Base-by-base conservation (phyloP, 306 rosid genomes). In the Comarum palustre region DNA sequence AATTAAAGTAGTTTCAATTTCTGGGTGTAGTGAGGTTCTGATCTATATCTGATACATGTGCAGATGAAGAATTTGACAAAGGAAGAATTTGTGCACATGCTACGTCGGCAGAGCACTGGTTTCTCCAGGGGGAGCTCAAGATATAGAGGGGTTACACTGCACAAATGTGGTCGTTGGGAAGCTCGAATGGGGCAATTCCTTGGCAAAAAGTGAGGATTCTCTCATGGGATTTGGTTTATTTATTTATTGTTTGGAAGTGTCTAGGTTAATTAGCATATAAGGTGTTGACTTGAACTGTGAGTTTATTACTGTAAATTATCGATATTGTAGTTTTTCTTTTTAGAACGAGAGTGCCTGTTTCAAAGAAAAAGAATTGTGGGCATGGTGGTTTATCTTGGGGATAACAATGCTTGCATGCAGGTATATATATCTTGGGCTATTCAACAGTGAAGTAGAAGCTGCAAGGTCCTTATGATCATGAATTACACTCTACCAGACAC, bases 391-490 rank as follows among this genome's bases (percentile, higher is more conserved):
- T 77, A 87, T 91, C 86, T 51, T 82, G 84, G 96, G 86, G 96
- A 82, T 94, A 87, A 83, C 87, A 73, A 81, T 95, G 93, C 90
- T 95, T 95, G 89, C 87, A 47, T 95, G 99, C 97, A 95, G 99
- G 97, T 92, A 95, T 90, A 87, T 95, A 84, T 95, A 95, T 90
- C 97, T 95, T 88, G 99, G 97, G 86, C 97, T 95, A 74, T 95
- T 95, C 96, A 96, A 95, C 96, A 91, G 86, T 69, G 99, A 95
- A 90, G 97, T 95, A 90, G 99, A 95, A 92, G 97, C 97, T 90
- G 99, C 99, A 92, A 95, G 99, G 99, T 95, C 93, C 83, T 87
- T 81, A 76, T 87, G 87, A 93, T 83, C 93, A 91, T 87, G 82
- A 91, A 88, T 87, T 91, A 84, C 90, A 75, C 90, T 90, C 89